Conservation (phyloP, 2,329 filamentous ascomycete species). For the Hypoxylon sp. region DNA sequence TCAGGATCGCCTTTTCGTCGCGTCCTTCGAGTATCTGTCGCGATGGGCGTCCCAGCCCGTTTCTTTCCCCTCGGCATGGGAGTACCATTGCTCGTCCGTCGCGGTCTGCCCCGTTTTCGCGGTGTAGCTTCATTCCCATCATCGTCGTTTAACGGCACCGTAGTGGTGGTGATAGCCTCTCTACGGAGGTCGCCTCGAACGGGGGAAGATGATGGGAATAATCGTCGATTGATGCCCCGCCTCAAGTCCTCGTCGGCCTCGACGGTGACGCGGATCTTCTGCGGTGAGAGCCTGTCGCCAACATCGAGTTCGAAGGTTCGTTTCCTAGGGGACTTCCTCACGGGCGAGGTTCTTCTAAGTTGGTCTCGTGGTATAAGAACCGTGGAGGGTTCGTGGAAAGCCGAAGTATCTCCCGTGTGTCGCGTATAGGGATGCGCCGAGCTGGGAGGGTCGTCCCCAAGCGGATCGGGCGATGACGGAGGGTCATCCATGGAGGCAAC, state of each 20-base stretch:
- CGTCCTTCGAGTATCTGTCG: constrained; percentile 46
- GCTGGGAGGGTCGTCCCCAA: constrained; percentile 43
- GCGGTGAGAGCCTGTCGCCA: constrained; percentile 58
- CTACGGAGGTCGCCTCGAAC: constrained; percentile 49
- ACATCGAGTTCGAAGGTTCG: constrained; percentile 66
- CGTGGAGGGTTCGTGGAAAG: constrained; percentile 46
- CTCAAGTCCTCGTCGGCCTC: constrained; percentile 52
- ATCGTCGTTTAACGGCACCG: constrained; percentile 56
- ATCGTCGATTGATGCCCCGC: constrained; percentile 46
- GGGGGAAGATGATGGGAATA: constrained; percentile 52
- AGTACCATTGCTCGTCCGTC: constrained; percentile 59
- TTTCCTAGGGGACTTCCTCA: constrained; percentile 59
- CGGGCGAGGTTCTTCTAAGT: constrained; percentile 49
- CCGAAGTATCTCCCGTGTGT: constrained; percentile 32
- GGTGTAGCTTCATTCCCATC: constrained; percentile 49
- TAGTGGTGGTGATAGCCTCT: constrained; percentile 56
- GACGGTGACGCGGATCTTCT: constrained; percentile 64
- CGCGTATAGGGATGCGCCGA: constrained; percentile 39
- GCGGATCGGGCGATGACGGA: constrained; percentile 49
- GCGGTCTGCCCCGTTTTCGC: constrained; percentile 56
- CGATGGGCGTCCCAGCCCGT: constrained; percentile 56
- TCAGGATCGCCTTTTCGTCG: constrained; percentile 45
- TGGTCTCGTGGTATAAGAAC: constrained; percentile 56
- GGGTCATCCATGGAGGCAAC: constrained; percentile 42
- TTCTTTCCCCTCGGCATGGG: constrained; percentile 59